These are phyloP conservation scores for Firmiana major DNA, from an alignment of 345 rosid species.

Conservation along the genomic window DNA sequence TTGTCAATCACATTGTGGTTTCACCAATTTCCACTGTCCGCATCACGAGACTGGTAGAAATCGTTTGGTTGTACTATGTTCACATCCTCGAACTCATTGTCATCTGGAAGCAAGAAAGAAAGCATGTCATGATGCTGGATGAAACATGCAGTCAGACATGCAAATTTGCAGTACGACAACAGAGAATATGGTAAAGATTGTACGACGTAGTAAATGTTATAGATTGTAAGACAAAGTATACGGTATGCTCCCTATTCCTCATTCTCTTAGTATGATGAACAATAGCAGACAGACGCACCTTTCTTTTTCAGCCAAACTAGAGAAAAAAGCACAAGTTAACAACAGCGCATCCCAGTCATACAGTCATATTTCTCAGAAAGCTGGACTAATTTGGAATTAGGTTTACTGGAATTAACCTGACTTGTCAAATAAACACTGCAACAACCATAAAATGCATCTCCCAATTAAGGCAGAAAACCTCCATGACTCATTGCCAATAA, in stretches of 20 bases:
- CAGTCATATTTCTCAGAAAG: neutral
- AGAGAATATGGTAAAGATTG: neutral
- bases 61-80: constrained; percentile 51
- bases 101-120: constrained; percentile 38
- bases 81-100: constrained; percentile 68
- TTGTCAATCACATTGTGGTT: neutral
- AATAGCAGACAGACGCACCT: neutral
- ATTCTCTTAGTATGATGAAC: neutral
- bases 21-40: constrained; percentile 47
- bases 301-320: neutral
- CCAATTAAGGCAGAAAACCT: neutral
- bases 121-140: neutral
- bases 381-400: neutral
- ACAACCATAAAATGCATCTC: neutral
- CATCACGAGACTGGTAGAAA: constrained; percentile 61
- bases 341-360: neutral
- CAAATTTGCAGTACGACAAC: constrained; percentile 11
- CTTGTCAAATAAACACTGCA: neutral
- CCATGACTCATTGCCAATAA: neutral
- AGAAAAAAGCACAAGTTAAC: neutral
- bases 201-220: neutral
- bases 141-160: neutral
- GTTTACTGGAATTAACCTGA: neutral
- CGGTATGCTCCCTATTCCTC: neutral
- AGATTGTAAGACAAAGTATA: neutral